Evolutionary conservation across 345 rosid genomes (phyloP), one percentile per base, ranked within the genome.

Genomic region (Salix arbutifolia): DNA sequence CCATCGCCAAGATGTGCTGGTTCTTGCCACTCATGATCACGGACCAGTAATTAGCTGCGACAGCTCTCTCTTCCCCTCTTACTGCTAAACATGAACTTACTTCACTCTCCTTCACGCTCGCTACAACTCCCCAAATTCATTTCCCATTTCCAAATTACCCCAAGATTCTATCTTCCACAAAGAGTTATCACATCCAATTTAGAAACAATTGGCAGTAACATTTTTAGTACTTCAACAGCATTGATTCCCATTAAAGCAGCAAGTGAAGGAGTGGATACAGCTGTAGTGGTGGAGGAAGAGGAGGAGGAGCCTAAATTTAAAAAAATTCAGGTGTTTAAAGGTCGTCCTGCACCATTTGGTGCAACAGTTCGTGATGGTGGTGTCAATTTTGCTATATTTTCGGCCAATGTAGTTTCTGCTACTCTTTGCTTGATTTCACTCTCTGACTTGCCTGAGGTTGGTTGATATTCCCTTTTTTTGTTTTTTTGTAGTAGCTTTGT

Each of bases 311-410:
- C 74, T 7, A 67, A 74, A 66, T 76, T 78, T 46, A 73, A 74
- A 44, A 74, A 85, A 56, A 89, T 85, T 79, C 66, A 80, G 40
- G 84, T 89, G 16, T 88, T 85, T 10, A 82, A 83, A 65, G 99
- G 99, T 30, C 64, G 70, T 67, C 91, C 97, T 72, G 81, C 84
- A 44, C 99, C 99, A 12, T 90, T 89, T 72, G 99, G 97, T 21
- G 93, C 99, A 64, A 90, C 92, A 30, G 74, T 82, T 18, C 83
- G 79, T 40, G 94, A 84, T 72, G 88, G 86, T 38, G 99, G 99
- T 8, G 93, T 95, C 74, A 95, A 95, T 88, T 95, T 95, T 75
- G 86, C 97, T 6, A 77, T 95, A 4, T 93, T 82, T 75, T 93
- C 99, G 12, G 69, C 90, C 73, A 88, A 90, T 86, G 93, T 94